Conservation (phyloP, 768 basidiomycete genomes). For the Boletellus emodensis region DNA sequence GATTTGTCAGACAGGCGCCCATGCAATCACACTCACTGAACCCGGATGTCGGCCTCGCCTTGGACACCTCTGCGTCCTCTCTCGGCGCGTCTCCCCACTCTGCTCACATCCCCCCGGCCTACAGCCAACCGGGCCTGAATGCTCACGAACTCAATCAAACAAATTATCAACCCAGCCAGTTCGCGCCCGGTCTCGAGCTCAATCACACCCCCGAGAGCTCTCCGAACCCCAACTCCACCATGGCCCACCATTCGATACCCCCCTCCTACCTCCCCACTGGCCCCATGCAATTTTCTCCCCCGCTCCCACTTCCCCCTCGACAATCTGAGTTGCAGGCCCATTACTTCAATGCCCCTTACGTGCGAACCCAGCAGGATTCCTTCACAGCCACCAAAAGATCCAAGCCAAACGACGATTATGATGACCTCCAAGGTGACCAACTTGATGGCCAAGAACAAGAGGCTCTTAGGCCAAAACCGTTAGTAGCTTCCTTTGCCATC, state of each 20-base stretch:
- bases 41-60: conserved; percentile 1
- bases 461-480: conserved; percentile 22
- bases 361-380: conserved; percentile 1
- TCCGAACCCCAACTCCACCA: conserved; percentile 2
- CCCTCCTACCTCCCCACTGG: conserved; percentile 19
- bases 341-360: conserved; percentile 13
- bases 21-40: conserved; percentile 13
- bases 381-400: conserved; percentile 15
- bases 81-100: conserved; percentile 10
- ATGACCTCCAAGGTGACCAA: conserved; percentile 13
- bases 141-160: conserved; percentile 11
- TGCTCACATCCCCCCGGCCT: conserved; percentile 10
- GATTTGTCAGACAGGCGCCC: conserved; percentile 6
- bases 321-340: conserved; percentile 29
- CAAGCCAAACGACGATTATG: conserved; percentile 20
- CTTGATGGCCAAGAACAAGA: conserved; percentile 23
- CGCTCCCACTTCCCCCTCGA: conserved; percentile 27
- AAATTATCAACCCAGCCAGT: conserved; percentile 15
- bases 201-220: conserved; percentile 12
- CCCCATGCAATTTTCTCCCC: conserved; percentile 30
- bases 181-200: conserved; percentile 1
- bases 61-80: conserved; percentile 16
- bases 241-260: conserved; percentile 3
- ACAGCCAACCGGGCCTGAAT: conserved; percentile 9
- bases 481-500: conserved; percentile 1